These are phyloP conservation scores for Globisporangium spinosum DNA, from an alignment of 352 stramenopile species.

Conservation along the genomic window DNA sequence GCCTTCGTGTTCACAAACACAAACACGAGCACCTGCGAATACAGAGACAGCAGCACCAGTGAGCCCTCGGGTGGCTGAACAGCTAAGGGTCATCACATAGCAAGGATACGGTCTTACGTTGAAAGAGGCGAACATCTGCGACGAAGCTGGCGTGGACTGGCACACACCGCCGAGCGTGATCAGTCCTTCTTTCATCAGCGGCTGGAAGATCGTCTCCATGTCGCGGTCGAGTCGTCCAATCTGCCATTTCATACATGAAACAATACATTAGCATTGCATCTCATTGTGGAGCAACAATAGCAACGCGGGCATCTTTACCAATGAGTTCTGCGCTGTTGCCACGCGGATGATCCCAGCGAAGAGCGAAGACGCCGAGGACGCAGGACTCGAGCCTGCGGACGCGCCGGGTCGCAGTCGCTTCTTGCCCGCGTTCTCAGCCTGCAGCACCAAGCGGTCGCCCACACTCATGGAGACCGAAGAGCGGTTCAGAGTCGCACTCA, in stretches of 20 bases:
- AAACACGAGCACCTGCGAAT: conserved; percentile 38
- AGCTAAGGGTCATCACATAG: not conserved
- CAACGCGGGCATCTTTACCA: conserved; percentile 13
- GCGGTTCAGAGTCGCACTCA: conserved; percentile 49
- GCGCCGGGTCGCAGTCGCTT: conserved; percentile 45
- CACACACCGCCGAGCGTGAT: conserved; percentile 48
- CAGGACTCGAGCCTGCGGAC: not conserved
- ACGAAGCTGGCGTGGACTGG: conserved; percentile 34
- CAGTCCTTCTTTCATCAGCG: conserved; percentile 58
- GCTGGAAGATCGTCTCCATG: conserved; percentile 55
- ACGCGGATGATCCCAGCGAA: conserved; percentile 52
- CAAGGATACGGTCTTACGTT: conserved; percentile 18
- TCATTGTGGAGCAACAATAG: not conserved
- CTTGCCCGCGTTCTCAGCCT: conserved; percentile 68
- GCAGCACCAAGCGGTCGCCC: conserved; percentile 50
- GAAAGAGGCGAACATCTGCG: conserved; percentile 70
- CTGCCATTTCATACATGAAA: conserved; percentile 17
- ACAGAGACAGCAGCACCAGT: not conserved
- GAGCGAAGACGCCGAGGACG: conserved; percentile 16
- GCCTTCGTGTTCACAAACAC: conserved; percentile 55
- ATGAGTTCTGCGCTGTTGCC: conserved; percentile 35
- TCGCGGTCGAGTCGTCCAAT: conserved; percentile 61
- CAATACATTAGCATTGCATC: not conserved
- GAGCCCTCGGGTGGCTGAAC: not conserved
- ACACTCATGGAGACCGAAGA: conserved; percentile 32